phyloP scores from a whole-genome alignment of 1,284 basidiomycete genomes.

The Grifola frondosa region DNA sequence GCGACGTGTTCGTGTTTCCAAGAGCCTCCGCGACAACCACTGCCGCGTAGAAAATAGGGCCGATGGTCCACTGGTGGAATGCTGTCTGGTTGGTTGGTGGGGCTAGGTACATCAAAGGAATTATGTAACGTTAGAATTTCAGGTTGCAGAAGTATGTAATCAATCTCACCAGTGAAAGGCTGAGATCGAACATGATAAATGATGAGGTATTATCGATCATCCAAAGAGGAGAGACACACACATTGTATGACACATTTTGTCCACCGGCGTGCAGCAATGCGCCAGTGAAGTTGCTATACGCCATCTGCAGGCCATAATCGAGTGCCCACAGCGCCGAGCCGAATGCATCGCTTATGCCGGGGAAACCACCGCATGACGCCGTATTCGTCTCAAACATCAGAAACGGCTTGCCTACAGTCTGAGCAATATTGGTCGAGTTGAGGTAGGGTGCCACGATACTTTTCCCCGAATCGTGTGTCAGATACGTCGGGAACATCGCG shows the following conservation, averaged over 20 bases:
- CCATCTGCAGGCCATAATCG: constrained; percentile 40
- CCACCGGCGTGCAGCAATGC: constrained; percentile 66
- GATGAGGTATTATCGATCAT: background rate
- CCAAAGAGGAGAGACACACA: constrained; percentile 29
- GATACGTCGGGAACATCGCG: constrained; percentile 50
- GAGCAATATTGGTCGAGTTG: constrained; percentile 47
- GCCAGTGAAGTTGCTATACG: constrained; percentile 57
- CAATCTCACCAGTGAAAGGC: no score
- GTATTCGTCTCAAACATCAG: constrained; percentile 81
- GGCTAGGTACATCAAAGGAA: constrained; percentile 39
- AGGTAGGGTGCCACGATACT: constrained; percentile 51
- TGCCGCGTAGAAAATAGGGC: constrained; percentile 68
- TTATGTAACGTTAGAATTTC: no score
- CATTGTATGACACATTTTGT: constrained; percentile 65
- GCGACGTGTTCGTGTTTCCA: constrained; percentile 57
- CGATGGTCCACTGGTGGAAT: constrained; percentile 61
- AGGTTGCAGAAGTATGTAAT: no score
- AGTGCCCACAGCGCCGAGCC: constrained; percentile 46
- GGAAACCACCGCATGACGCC: constrained; percentile 78
- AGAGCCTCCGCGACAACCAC: constrained; percentile 68
- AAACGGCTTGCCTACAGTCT: constrained; percentile 40
- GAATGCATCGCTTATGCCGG: constrained; percentile 66
- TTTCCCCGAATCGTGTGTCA: constrained; percentile 53
- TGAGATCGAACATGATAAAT: no score
- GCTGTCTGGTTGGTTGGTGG: constrained; percentile 61